These are phyloP conservation scores for Eutrema salsugineum DNA, from an alignment of 441 rosid species.

Conservation along the genomic window DNA sequence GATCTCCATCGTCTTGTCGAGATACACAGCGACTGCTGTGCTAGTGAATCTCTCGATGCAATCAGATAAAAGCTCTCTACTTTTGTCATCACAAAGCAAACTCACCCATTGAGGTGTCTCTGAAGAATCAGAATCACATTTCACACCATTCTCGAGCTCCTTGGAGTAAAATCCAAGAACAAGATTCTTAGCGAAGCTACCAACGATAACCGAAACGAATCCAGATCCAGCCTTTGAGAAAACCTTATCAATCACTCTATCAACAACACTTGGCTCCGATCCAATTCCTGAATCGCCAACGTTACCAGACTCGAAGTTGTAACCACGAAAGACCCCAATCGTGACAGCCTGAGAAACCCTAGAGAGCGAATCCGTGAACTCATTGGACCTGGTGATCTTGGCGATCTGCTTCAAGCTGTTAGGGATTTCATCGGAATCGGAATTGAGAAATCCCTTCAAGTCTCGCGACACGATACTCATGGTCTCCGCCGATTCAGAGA, in stretches of 20 bases:
- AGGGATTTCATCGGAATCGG: slow-evolving; percentile 79
- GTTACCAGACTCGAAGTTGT: slow-evolving; percentile 22
- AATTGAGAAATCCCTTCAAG: slow-evolving; percentile 59
- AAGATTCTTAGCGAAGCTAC: slow-evolving; percentile 89
- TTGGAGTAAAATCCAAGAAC: slow-evolving; percentile 66
- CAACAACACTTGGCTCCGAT: slow-evolving; percentile 36
- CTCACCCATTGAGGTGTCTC: slow-evolving; percentile 53
- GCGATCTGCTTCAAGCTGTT: slow-evolving; percentile 82
- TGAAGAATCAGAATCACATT: slow-evolving; percentile 25
- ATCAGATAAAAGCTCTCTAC: slow-evolving; percentile 67
- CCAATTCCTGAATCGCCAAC: neutral
- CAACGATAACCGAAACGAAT: slow-evolving; percentile 70
- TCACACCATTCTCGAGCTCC: neutral
- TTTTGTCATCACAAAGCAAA: slow-evolving; percentile 49
- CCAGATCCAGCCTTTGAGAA: slow-evolving; percentile 73
- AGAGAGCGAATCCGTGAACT: slow-evolving; percentile 54
- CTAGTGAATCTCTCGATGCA: slow-evolving; percentile 81
- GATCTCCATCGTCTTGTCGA: slow-evolving; percentile 79
- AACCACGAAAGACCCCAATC: slow-evolving; percentile 60
- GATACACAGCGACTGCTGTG: slow-evolving; percentile 71
- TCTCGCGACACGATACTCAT: slow-evolving; percentile 62
- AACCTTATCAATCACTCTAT: slow-evolving; percentile 64
- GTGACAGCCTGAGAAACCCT: slow-evolving; percentile 63
- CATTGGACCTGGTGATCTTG: slow-evolving; percentile 59
- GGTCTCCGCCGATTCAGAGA: slow-evolving; percentile 67